phyloP scores from a whole-genome alignment of 768 basidiomycete genomes.

The Rhodocollybia butyracea region DNA sequence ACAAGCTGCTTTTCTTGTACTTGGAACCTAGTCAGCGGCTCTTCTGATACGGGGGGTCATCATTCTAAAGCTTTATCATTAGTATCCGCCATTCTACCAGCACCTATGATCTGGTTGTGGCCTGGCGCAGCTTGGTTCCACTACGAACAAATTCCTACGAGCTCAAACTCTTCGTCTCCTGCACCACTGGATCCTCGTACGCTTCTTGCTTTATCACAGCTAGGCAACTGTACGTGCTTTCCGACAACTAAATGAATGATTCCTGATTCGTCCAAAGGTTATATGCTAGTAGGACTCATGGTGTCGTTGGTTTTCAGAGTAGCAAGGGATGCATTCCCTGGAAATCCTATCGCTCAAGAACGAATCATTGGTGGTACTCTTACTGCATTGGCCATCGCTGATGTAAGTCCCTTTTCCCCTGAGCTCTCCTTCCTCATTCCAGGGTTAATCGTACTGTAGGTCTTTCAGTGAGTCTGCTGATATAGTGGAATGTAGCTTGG shows the following conservation, averaged over 20 bases:
- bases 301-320: conserved; percentile 67
- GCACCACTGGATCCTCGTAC: conserved; percentile 41
- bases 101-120: conserved; percentile 44
- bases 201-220: conserved; percentile 56
- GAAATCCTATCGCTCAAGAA: conserved; percentile 62
- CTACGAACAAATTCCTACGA: conserved; percentile 47
- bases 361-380: conserved; percentile 63
- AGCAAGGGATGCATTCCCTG: conserved; percentile 53
- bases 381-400: conserved; percentile 61
- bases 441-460: conserved; percentile 27
- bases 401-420: conserved; percentile 42
- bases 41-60: not conserved
- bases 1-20: conserved; percentile 53
- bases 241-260: not conserved
- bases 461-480: conserved; percentile 52
- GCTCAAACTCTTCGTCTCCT: conserved; percentile 13
- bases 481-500: not conserved
- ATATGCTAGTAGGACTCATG: conserved; percentile 57
- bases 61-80: not conserved
- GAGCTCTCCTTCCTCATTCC: not conserved
- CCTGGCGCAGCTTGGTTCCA: conserved; percentile 62
- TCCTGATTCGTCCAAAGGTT: conserved; percentile 36
- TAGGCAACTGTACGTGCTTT: conserved; percentile 49
- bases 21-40: conserved; percentile 46
- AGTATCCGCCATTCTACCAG: conserved; percentile 50